Evolutionary conservation across 345 rosid species (phyloP).

Genomic region (Rubroshorea leprosula): DNA sequence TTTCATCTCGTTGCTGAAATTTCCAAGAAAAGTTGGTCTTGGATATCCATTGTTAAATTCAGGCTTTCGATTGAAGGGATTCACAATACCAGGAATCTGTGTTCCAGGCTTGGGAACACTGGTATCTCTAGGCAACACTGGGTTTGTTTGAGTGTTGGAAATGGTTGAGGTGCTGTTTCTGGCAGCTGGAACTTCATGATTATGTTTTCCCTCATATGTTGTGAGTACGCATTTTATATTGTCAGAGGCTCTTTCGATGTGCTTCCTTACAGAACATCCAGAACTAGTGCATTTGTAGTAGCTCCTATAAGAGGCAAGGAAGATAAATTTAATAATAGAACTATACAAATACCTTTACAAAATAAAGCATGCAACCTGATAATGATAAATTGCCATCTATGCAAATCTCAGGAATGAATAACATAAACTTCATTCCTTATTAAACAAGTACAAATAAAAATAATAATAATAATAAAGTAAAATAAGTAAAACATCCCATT

Average conservation of each 20-base stretch:
- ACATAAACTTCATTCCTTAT: background rate
- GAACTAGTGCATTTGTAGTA: slow-evolving; percentile 68
- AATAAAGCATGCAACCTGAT: background rate
- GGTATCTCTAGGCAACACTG: slow-evolving; percentile 27
- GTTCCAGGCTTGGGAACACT: slow-evolving; percentile 28
- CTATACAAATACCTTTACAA: background rate
- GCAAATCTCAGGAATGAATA: background rate
- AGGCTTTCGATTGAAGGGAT: slow-evolving; percentile 36
- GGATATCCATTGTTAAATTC: slow-evolving; percentile 28
- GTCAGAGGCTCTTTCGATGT: slow-evolving; percentile 67
- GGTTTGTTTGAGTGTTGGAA: slow-evolving; percentile 23
- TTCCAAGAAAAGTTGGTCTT: slow-evolving; percentile 32
- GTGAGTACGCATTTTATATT: slow-evolving; percentile 51
- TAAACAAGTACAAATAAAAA: too few species aligned
- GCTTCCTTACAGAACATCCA: slow-evolving; percentile 59
- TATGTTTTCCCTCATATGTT: slow-evolving; percentile 66
- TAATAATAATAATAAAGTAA: too few species aligned
- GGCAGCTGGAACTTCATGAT: slow-evolving; percentile 66
- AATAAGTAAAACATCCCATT: background rate
- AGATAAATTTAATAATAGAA: background rate
- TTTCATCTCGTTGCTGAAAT: slow-evolving; percentile 40
- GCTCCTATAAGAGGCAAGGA: slow-evolving; percentile 36
- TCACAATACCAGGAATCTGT: slow-evolving; percentile 32
- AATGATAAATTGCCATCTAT: background rate
- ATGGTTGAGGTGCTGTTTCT: slow-evolving; percentile 34